Base-by-base conservation (phyloP, 2,329 filamentous ascomycete genomes). In the Arachnomyces sp. region DNA sequence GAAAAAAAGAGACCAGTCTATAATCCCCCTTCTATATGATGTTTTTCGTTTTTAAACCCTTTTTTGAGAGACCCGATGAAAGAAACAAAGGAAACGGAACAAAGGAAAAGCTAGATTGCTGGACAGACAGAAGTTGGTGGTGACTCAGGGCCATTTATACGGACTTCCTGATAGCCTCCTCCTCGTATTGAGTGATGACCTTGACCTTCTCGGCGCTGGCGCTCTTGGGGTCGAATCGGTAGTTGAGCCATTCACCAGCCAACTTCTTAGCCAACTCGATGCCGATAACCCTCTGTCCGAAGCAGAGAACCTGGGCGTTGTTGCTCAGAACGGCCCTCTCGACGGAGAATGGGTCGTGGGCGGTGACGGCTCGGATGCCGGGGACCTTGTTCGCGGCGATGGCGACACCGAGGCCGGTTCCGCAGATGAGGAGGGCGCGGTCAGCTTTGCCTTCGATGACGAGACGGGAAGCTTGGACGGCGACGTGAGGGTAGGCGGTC, bases 381-480 rank as follows among this genome's bases (percentile, higher is more conserved):
- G 79, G 81, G 48, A 93, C 79, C 63, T 93, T 93, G 72, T 93
- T 93, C 49, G 87, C 87, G n/a, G 77, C 69, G 58, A 93, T 93
- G 52, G 87, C 86, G 6, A 94, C 87, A 14, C 87, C 87, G 6
- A 94, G 74, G 0, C 87, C 87, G 0, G 87, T 93, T 2, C 87
- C 86, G 66, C 86, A 93, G 67, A 93, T 85, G 49, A 64, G 63
- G 29, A 93, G 71, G 0, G 84, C 86, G 39, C 86, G 81, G 64
- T 93, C 86, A 38, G 76, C 82, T 53, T 69, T 65, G 47, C 67
- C 67, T 33, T 62, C 59, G 36, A 57, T 61, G 56, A 70, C 64
- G 43, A 65, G 58, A 43, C 74, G 70, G 31, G 83, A 82, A 4
- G 84, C 85, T 30, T 77, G 76, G 31, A 85, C 82, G 43, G 85